phyloP scores from a whole-genome alignment of 164 flowering plant genomes.

The Umbilicus rupestris region DNA sequence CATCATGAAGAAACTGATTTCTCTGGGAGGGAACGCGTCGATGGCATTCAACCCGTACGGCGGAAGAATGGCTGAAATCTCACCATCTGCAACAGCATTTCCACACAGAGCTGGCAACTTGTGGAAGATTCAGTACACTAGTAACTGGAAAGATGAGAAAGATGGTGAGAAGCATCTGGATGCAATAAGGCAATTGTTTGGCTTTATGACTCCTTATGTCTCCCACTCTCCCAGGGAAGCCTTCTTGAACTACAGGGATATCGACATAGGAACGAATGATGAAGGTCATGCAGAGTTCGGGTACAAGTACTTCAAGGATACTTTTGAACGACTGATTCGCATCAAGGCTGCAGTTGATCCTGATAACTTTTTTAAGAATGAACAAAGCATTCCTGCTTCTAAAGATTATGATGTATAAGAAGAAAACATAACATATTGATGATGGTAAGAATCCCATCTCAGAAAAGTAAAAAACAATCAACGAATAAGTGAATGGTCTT shows the following conservation, averaged over 20 bases:
- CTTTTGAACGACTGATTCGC: background rate
- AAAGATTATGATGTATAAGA: background rate
- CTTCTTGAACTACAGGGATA: slow-evolving; percentile 34
- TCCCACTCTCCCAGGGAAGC: slow-evolving; percentile 28
- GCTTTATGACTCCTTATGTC: slow-evolving; percentile 29
- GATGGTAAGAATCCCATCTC: too few species aligned
- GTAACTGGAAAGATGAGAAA: slow-evolving; percentile 16
- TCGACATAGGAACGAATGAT: slow-evolving; percentile 19
- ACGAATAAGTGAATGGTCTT: too few species aligned
- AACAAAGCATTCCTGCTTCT: slow-evolving; percentile 7
- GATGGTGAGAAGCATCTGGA: slow-evolving; percentile 14
- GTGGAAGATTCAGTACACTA: slow-evolving; percentile 28
- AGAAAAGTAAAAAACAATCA: too few species aligned
- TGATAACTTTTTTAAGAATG: slow-evolving; percentile 7
- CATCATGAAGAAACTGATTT: slow-evolving; percentile 22
- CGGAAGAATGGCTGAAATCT: slow-evolving; percentile 37
- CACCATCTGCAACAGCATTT: slow-evolving; percentile 28
- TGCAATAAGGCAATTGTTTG: slow-evolving; percentile 23
- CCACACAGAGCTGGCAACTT: slow-evolving; percentile 35
- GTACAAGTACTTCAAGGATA: slow-evolving; percentile 20
- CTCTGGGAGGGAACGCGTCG: slow-evolving; percentile 20
- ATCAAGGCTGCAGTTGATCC: slow-evolving; percentile 8
- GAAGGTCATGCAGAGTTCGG: slow-evolving; percentile 18
- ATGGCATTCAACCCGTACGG: slow-evolving; percentile 38
- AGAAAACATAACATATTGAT: too few species aligned